Conservation (phyloP, 2,329 filamentous ascomycete genomes). For the Apiospora kogelbergensis region DNA sequence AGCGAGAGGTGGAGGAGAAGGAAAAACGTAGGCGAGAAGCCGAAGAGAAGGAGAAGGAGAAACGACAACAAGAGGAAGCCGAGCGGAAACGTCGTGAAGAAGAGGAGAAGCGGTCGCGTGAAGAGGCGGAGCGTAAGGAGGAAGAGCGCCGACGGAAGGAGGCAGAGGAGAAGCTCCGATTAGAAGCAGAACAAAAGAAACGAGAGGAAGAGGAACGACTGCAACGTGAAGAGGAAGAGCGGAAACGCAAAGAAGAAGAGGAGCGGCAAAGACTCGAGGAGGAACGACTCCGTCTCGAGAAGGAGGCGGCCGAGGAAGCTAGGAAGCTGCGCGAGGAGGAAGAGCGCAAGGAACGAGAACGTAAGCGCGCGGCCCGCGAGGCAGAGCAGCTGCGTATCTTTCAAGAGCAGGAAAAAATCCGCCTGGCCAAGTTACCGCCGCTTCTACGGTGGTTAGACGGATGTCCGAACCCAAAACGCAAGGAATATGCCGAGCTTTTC, state of each 20-base stretch:
- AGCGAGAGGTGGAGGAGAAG: constrained; percentile 38
- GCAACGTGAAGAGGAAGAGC: constrained; percentile 38
- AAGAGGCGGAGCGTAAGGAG: constrained; percentile 36
- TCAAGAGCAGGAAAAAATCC: constrained; percentile 54
- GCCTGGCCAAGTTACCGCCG: constrained; percentile 58
- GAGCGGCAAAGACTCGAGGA: constrained; percentile 42
- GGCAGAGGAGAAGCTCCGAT: constrained; percentile 23
- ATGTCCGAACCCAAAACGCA: constrained; percentile 50
- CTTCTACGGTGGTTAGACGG: constrained; percentile 61
- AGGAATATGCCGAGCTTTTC: constrained; percentile 54
- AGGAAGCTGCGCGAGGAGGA: constrained; percentile 52
- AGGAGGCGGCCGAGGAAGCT: constrained; percentile 49
- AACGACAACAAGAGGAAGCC: constrained; percentile 38
- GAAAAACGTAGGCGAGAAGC: constrained; percentile 28
- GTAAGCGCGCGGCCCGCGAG: constrained; percentile 44
- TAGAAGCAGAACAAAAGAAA: constrained; percentile 23
- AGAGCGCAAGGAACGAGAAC: constrained; percentile 51
- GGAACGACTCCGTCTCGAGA: constrained; percentile 47
- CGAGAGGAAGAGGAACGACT: constrained; percentile 39
- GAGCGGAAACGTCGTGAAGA: constrained; percentile 26
- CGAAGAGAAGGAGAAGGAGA: constrained; percentile 31
- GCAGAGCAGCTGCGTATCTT: constrained; percentile 50
- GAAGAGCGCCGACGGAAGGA: constrained; percentile 29
- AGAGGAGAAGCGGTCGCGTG: constrained; percentile 27
- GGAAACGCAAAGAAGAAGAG: constrained; percentile 35